phyloP scores from a whole-genome alignment of 2,329 filamentous ascomycete species.

The Fusarium chaquense region DNA sequence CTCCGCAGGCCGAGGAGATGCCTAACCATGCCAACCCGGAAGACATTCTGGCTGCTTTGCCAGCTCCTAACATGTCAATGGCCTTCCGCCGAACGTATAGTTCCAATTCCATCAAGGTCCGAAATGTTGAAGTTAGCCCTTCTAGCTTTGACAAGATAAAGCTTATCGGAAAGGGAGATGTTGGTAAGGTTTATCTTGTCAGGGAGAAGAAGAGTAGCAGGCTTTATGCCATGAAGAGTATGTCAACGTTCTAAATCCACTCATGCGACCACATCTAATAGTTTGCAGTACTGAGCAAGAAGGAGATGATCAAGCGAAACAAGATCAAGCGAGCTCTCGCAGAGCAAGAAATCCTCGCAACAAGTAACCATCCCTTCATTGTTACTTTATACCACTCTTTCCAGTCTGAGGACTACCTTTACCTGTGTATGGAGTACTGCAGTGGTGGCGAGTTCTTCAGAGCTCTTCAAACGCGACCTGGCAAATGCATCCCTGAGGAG shows the following conservation, averaged over 20 bases:
- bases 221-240: constrained; percentile 99
- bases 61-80: constrained; percentile 74
- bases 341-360: constrained; percentile 97
- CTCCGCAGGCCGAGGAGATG: constrained; percentile 42
- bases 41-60: constrained; percentile 70
- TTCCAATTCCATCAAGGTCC: constrained; percentile 98
- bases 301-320: constrained; percentile 99
- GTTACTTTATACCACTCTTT: constrained; percentile 99
- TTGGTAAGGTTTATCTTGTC: constrained; percentile 97
- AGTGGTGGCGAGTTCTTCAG: constrained; percentile 98
- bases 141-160: constrained; percentile 99
- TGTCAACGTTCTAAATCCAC: constrained; percentile 40
- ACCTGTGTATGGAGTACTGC: constrained; percentile 99
- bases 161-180: constrained; percentile 97
- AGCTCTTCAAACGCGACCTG: constrained; percentile 93
- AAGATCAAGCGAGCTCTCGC: constrained; percentile 99
- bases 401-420: constrained; percentile 98
- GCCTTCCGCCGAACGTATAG: constrained; percentile 96
- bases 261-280: constrained; percentile 52
- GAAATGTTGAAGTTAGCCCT: constrained; percentile 95
- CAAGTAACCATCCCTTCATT: constrained; percentile 99
- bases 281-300: constrained; percentile 89
- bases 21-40: constrained; percentile 58
- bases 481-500: constrained; percentile 97
- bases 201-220: constrained; percentile 97